Evolutionary conservation across 2,329 filamentous ascomycete species (phyloP).

Genomic region (Cryoendolithus antarcticus): DNA sequence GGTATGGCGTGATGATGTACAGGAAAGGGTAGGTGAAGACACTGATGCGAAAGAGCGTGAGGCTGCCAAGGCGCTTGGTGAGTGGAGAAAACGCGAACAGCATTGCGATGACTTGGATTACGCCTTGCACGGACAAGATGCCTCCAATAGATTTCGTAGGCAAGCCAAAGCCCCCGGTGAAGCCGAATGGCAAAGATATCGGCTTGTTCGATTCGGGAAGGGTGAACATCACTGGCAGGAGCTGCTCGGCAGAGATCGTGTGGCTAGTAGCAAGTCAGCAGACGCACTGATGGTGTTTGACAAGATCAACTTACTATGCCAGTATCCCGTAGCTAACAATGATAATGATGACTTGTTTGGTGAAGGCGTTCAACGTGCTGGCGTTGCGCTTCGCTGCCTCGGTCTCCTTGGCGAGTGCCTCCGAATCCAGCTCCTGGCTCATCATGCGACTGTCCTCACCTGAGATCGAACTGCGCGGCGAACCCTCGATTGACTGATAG

Average conservation of each 20-base stretch:
- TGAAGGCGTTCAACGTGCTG: constrained; percentile 54
- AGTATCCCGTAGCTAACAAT: constrained; percentile 85
- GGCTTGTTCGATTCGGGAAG: constrained; percentile 42
- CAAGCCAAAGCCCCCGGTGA: constrained; percentile 74
- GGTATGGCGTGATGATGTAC: constrained; percentile 79
- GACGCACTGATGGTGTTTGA: neutral
- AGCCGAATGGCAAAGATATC: constrained; percentile 68
- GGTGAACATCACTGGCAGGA: constrained; percentile 85
- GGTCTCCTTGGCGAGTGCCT: constrained; percentile 13
- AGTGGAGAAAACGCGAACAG: constrained; percentile 72
- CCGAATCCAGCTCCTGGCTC: constrained; percentile 1
- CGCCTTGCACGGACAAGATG: constrained; percentile 77
- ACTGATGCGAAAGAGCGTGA: constrained; percentile 70
- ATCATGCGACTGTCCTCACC: constrained; percentile 1
- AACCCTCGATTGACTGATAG: constrained; percentile 21
- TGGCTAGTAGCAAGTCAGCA: constrained; percentile 45
- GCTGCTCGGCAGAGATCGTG: constrained; percentile 90
- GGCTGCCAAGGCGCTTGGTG: constrained; percentile 60
- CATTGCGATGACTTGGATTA: constrained; percentile 80
- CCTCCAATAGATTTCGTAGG: constrained; percentile 74
- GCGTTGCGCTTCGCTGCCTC: constrained; percentile 20
- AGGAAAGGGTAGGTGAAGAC: constrained; percentile 75
- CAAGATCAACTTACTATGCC: constrained; percentile 62
- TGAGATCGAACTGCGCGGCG: constrained; percentile 13
- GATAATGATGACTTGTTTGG: constrained; percentile 70